Percentiles rank a stretch among this genome's conserved stretches.
Conservation (phyloP, 768 basidiomycete species). For the Saitozyma podzolica region DNA sequence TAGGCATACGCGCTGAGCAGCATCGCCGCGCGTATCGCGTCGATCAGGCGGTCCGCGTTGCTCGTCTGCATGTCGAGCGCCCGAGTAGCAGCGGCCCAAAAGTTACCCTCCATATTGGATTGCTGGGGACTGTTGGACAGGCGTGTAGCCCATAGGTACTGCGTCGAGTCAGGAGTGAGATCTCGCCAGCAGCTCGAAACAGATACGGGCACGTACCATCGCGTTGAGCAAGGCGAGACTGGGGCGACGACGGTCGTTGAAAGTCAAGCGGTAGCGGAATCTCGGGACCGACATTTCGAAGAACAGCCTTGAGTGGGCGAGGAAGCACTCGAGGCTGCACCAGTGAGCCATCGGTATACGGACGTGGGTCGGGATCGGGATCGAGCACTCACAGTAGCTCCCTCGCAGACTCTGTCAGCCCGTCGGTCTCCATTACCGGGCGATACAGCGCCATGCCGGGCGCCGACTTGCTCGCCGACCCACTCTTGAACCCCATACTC, state of each 20-base stretch:
- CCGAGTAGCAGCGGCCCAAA: constrained; percentile 25
- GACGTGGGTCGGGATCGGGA: neutral
- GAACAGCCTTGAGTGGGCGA: constrained; percentile 37
- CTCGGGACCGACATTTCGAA: constrained; percentile 45
- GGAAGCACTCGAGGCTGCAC: constrained; percentile 31
- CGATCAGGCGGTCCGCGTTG: constrained; percentile 37
- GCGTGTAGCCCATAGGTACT: constrained; percentile 46
- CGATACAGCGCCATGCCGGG: constrained; percentile 6
- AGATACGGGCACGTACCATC: constrained; percentile 25
- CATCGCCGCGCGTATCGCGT: constrained; percentile 37
- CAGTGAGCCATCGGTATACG: constrained; percentile 2
- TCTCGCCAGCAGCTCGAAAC: neutral
- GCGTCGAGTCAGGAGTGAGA: neutral
- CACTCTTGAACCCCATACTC: constrained; percentile 1
- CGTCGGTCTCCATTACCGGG: constrained; percentile 27
- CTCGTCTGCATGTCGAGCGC: constrained; percentile 30
- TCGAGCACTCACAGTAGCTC: constrained; percentile 26
- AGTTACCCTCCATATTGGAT: constrained; percentile 25
- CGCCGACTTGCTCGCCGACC: neutral
- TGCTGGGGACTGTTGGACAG: constrained; percentile 31
- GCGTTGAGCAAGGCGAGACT: constrained; percentile 36
- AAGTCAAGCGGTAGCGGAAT: constrained; percentile 37
- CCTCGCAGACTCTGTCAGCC: constrained; percentile 29
- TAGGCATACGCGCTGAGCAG: constrained; percentile 36
- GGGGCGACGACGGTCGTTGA: constrained; percentile 35